phyloP scores from a whole-genome alignment of 257 asterid genomes.

The Linderniella brevidens region DNA sequence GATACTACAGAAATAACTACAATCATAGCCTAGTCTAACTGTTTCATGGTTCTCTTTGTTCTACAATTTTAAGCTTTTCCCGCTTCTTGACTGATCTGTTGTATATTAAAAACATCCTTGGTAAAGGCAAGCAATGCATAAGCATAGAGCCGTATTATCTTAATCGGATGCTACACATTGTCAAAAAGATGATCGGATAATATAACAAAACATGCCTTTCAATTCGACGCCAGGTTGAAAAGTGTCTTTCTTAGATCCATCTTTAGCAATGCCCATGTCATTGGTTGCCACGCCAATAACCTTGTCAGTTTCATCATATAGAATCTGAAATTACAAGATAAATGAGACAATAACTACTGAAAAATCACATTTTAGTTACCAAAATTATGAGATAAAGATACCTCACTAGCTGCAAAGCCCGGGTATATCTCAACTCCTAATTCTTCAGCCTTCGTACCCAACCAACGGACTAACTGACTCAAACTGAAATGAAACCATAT shows the following conservation, averaged over 20 bases:
- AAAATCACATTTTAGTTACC: background rate
- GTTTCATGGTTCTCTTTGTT: too few species aligned
- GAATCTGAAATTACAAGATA: conserved; percentile 30
- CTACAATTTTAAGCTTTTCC: too few species aligned
- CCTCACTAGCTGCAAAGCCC: conserved; percentile 99
- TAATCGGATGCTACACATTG: too few species aligned
- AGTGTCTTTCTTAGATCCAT: conserved; percentile 62
- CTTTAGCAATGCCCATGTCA: conserved; percentile 95
- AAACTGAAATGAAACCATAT: conserved; percentile 51
- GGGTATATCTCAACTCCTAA: conserved; percentile 95
- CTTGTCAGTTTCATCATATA: conserved; percentile 41
- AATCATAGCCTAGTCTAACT: too few species aligned
- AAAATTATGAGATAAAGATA: conserved; percentile 3
- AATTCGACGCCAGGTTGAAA: conserved; percentile 88
- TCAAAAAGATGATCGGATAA: background rate
- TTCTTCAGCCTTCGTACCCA: conserved; percentile 93
- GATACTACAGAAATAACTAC: conserved; percentile 6
- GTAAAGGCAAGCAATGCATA: too few species aligned
- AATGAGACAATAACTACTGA: conserved; percentile 3
- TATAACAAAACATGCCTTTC: conserved; percentile 41
- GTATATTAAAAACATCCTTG: too few species aligned
- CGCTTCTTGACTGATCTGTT: too few species aligned
- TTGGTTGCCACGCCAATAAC: conserved; percentile 91
- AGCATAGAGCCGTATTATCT: too few species aligned
- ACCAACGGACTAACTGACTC: conserved; percentile 90